These are phyloP conservation scores for Fomitopsis schrenkii DNA, from an alignment of 1,284 basidiomycete genomes.

Conservation along the genomic window DNA sequence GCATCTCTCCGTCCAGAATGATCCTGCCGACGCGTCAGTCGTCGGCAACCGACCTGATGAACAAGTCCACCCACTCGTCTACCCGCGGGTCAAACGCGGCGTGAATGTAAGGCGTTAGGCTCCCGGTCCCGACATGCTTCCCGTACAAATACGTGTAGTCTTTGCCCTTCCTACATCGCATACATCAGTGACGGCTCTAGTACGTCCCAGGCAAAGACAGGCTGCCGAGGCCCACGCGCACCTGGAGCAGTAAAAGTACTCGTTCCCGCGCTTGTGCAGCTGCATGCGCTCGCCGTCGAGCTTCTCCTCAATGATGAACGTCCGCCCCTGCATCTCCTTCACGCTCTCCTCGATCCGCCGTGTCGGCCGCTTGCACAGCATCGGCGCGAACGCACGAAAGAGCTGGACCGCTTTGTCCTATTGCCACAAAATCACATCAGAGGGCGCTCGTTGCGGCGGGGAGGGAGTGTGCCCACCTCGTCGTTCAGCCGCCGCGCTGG, in stretches of 20 bases:
- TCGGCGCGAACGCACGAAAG: constrained; percentile 85
- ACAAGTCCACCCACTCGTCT: constrained; percentile 59
- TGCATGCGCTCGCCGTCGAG: constrained; percentile 95
- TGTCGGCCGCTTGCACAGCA: constrained; percentile 87
- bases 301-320: constrained; percentile 93
- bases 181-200: neutral
- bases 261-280: constrained; percentile 83
- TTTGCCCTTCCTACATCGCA: constrained; percentile 73
- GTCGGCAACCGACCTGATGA: neutral
- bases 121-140: constrained; percentile 72
- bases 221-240: constrained; percentile 21
- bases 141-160: constrained; percentile 94
- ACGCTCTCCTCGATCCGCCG: constrained; percentile 78
- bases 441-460: neutral
- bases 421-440: neutral
- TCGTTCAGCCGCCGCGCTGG: constrained; percentile 57
- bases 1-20: constrained; percentile 94
- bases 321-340: constrained; percentile 69
- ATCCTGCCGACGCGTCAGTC: constrained; percentile 46
- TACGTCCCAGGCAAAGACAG: neutral
- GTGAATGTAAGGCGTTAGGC: constrained; percentile 82
- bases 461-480: constrained; percentile 35
- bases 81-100: constrained; percentile 71
- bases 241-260: constrained; percentile 92
- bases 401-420: constrained; percentile 81